Evolutionary conservation across 1,284 basidiomycete genomes (phyloP).

Genomic region (Puccinia coronata): DNA sequence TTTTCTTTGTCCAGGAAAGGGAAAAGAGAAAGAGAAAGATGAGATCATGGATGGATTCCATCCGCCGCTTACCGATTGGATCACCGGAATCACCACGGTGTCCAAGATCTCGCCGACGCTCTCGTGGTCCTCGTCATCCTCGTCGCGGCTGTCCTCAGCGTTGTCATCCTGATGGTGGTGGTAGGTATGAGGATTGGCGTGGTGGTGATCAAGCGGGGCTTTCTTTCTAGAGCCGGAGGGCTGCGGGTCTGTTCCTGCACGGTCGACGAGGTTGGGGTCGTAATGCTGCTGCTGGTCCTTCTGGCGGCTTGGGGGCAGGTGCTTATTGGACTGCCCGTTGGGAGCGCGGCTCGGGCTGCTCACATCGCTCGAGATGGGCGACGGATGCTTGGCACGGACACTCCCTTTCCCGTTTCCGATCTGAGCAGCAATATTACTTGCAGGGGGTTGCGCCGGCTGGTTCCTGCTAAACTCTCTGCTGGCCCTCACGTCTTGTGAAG

Average conservation of each 20-base stretch:
- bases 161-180: constrained; percentile 58
- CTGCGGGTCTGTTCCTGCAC: constrained; percentile 62
- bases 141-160: constrained; percentile 59
- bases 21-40: neutral
- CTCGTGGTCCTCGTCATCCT: constrained; percentile 62
- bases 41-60: constrained; percentile 49
- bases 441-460: neutral
- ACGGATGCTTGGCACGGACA: constrained; percentile 33
- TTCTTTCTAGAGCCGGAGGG: constrained; percentile 63
- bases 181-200: constrained; percentile 56
- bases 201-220: constrained; percentile 58
- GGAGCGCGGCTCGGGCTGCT: neutral
- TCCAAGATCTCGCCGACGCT: constrained; percentile 86
- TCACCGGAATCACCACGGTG: constrained; percentile 87
- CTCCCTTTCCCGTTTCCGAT: constrained; percentile 40
- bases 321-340: neutral
- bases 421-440: constrained; percentile 26
- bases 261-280: constrained; percentile 60
- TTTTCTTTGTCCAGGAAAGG: neutral
- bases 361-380: neutral
- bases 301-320: neutral
- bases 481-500: constrained; percentile 10
- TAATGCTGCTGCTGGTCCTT: constrained; percentile 2
- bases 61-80: constrained; percentile 73
- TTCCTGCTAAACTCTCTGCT: constrained; percentile 27